phyloP scores from a whole-genome alignment of 2,329 filamentous ascomycete species.

The Colletotrichum sojae region DNA sequence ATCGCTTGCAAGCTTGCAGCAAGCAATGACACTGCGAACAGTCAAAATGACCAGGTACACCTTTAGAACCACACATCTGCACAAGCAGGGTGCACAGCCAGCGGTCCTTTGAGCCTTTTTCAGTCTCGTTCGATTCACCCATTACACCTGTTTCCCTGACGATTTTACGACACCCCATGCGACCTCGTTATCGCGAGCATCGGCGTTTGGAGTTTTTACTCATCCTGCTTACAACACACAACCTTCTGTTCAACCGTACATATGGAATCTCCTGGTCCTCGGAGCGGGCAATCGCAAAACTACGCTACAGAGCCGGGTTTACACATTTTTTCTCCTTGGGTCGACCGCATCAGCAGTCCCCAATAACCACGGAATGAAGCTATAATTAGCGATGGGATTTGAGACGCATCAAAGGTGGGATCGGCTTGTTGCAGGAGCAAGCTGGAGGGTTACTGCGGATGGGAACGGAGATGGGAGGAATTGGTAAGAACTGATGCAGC shows the following conservation, averaged over 20 bases:
- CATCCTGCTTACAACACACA: conserved; percentile 35
- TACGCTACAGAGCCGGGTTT: conserved; percentile 32
- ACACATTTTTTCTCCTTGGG: conserved; percentile 8
- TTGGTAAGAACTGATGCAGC: conserved; percentile 16
- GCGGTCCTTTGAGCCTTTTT: conserved; percentile 26
- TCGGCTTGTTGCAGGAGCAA: conserved; percentile 7
- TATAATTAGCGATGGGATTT: conserved; percentile 37
- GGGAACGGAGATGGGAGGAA: not conserved
- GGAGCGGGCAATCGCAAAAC: conserved; percentile 32
- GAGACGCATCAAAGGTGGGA: conserved; percentile 25
- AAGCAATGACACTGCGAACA: conserved; percentile 20
- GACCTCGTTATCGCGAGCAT: conserved; percentile 41
- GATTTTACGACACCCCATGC: conserved; percentile 41
- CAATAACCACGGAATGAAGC: conserved; percentile 32
- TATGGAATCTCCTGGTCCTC: conserved; percentile 24
- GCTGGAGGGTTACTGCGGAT: conserved; percentile 18
- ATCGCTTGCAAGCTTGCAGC: not conserved
- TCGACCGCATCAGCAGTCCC: conserved; percentile 25
- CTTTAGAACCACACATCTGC: conserved; percentile 29
- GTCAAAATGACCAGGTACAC: conserved; percentile 14
- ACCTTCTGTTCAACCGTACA: conserved; percentile 39
- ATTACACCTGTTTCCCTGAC: conserved; percentile 38
- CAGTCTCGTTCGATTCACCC: conserved; percentile 33
- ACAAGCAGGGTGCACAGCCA: conserved; percentile 29
- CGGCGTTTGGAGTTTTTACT: conserved; percentile 41